Evolutionary conservation across 768 basidiomycete genomes (phyloP), one percentile per base, ranked within the genome.

Genomic region (Rubroboletus pulcherrimus): DNA sequence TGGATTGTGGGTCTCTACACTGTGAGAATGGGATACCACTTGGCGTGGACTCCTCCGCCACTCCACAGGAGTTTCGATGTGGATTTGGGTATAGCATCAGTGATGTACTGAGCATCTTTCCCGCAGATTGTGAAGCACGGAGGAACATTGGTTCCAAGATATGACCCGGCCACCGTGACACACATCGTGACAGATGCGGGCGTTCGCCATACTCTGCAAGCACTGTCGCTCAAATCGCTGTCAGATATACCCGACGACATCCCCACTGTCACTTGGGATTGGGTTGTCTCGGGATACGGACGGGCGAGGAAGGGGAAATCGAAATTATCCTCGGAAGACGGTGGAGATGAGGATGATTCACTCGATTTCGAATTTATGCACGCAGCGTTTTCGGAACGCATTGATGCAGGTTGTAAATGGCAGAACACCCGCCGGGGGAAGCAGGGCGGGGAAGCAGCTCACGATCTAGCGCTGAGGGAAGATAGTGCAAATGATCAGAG

Each of bases 231-330:
- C 21, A 81, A 76, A 60, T 69, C 56, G 6, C 67, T 85, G 15
- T 69, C 66, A 7, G 79, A 87, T 5, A 84, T 91, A 42, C 87
- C 89, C 5, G 66, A 75, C n/a, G 72, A 80, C 41, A 84, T 89
- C 11, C 83, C 85, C 10, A 83, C 82, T 11, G 78, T 89, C 33
- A 80, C 64, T 37, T 89, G 86, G 87, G 61, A 63, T 14, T 89
- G 86, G 86, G 73, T 86, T 9, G 56, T 76, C 4, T 72, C 75
- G 5, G 78, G 77, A 10, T 69, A 76, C 8, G 65, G 67, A 34
- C 64, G 59, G 41, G 57, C 50, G 57, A 52, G 60, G 59, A 63
- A 56, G 53, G 44, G 54, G 46, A 24, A 62, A 42, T 51, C 53
- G 43, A 46, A 59, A 19, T 26, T 15, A 54, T 40, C 31, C 1